phyloP scores from a whole-genome alignment of 192 early-diverging fungal species.

The Coemansia sp. region DNA sequence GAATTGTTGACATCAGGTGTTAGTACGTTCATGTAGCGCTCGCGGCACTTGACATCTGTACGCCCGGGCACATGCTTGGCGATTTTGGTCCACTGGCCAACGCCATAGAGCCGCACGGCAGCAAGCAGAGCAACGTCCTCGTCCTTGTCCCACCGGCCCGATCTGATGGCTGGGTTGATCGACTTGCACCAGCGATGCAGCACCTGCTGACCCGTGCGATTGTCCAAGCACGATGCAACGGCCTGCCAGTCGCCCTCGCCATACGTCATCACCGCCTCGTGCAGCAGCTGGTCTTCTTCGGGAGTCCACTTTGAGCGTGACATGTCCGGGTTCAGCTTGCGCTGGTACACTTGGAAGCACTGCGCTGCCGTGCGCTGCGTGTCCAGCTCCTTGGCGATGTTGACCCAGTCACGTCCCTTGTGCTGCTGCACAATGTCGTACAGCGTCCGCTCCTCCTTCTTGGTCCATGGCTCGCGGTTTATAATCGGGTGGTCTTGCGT shows the following conservation, averaged over 20 bases:
- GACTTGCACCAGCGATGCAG: slow-evolving; percentile 71
- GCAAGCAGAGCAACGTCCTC: slow-evolving; percentile 66
- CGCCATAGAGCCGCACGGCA: slow-evolving; percentile 65
- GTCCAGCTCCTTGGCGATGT: slow-evolving; percentile 60
- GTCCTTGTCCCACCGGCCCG: slow-evolving; percentile 63
- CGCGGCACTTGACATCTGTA: slow-evolving; percentile 77
- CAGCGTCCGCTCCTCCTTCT: slow-evolving; percentile 56
- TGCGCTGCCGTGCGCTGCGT: slow-evolving; percentile 70
- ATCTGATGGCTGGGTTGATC: slow-evolving; percentile 64
- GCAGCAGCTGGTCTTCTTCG: slow-evolving; percentile 65
- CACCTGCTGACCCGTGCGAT: slow-evolving; percentile 70
- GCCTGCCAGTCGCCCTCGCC: slow-evolving; percentile 75
- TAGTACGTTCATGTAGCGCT: slow-evolving; percentile 72
- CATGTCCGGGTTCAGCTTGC: slow-evolving; percentile 48
- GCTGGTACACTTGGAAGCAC: slow-evolving; percentile 71
- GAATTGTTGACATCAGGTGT: slow-evolving; percentile 58
- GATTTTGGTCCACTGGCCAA: slow-evolving; percentile 68
- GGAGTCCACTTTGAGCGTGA: slow-evolving; percentile 61
- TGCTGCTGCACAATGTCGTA: slow-evolving; percentile 48
- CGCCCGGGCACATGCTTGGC: slow-evolving; percentile 67
- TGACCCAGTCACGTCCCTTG: slow-evolving; percentile 61
- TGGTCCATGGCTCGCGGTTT: slow-evolving; percentile 68
- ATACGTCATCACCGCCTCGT: slow-evolving; percentile 61
- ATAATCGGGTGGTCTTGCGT: slow-evolving; percentile 75
- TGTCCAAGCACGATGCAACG: slow-evolving; percentile 61